Base-by-base conservation (phyloP, 768 basidiomycete genomes). In the Tephrocybe sp. region DNA sequence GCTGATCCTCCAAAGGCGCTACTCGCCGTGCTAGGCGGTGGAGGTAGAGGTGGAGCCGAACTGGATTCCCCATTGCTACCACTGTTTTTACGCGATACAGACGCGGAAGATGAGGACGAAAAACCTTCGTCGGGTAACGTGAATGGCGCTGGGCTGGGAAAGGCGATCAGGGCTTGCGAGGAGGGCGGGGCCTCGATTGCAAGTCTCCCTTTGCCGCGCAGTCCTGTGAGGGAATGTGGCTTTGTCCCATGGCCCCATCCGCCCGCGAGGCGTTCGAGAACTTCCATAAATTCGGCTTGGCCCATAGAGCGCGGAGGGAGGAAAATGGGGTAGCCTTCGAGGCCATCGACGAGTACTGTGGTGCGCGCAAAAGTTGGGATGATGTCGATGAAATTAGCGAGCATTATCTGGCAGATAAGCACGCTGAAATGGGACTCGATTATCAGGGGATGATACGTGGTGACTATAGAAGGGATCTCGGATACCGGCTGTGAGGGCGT, bases 301-400 rank as follows among this genome's bases (percentile, higher is more conserved):
- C 87, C 84, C 86, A 93, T 90, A 11, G 89, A 91, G 26, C 92
- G 75, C 12, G 92, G 89, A 8, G 90, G 89, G 0, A 91, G 71
- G 66, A 95, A 95, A 39, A 95, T 77, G 7, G 92, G 92, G 65
- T 90, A 92, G 0, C 92, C 91, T 63, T 93, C 92, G 32, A 93
- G 75, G 2, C 87, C 86, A 51, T 93, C 89, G 7, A 93, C 82
- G 21, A 91, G 69, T 11, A 77, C 68, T 0, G 88, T 84, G 1
- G 86, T 77, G 46, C 78, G 82, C 25, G 79, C 69, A 58, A 93
- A 92, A 0, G 80, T 77, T 7, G 79, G 75, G 9, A 91, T 68
- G 25, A 91, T 68, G 9, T 69, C 66, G 2, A 73, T 59, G 57
- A 93, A 84, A 54, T 93, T 87, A 4, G 84, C 91, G 15, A 92